A percentile compares a stretch with the other conserved stretches of the same genome.
Evolutionary conservation across 78 protist species (phyloP).

Genomic region (Pigoraptor vietnamica): DNA sequence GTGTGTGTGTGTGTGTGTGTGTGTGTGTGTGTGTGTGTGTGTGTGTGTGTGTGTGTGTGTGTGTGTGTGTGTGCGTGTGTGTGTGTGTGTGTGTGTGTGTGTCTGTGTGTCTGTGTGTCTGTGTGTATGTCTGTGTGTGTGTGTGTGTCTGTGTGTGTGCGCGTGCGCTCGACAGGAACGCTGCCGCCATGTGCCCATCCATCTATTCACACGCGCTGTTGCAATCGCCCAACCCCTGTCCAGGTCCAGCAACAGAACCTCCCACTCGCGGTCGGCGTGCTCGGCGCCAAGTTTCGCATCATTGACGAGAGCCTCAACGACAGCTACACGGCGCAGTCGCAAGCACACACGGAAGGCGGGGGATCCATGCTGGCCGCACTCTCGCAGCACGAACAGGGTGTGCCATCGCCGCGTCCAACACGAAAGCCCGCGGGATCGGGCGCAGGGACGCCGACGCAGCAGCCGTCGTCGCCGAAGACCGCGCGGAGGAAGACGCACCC

Average conservation of each 20-base stretch:
- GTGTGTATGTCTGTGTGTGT: too few species aligned
- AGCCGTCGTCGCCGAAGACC: background rate
- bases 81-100: too few species aligned
- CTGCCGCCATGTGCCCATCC: too few species aligned
- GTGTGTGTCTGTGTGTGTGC: too few species aligned
- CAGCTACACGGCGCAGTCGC: background rate
- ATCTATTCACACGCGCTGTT: background rate
- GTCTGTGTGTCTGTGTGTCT: too few species aligned
- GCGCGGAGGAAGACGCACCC: background rate
- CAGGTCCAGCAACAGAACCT: background rate
- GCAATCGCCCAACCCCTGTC: background rate
- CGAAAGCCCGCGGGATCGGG: background rate
- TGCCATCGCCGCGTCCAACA: background rate
- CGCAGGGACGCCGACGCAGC: background rate
- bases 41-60: too few species aligned
- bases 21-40: too few species aligned
- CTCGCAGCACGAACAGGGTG: background rate
- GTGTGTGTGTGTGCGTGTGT: too few species aligned
- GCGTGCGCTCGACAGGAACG: too few species aligned
- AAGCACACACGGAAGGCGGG: background rate
- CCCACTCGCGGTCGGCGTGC: background rate
- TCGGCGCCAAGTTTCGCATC: background rate
- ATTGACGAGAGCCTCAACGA: background rate
- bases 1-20: too few species aligned
- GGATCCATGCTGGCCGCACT: background rate